Percentiles rank a stretch among this genome's conserved stretches.
Conservation (phyloP, 2,329 filamentous ascomycete species). For the Colletotrichum sp. region DNA sequence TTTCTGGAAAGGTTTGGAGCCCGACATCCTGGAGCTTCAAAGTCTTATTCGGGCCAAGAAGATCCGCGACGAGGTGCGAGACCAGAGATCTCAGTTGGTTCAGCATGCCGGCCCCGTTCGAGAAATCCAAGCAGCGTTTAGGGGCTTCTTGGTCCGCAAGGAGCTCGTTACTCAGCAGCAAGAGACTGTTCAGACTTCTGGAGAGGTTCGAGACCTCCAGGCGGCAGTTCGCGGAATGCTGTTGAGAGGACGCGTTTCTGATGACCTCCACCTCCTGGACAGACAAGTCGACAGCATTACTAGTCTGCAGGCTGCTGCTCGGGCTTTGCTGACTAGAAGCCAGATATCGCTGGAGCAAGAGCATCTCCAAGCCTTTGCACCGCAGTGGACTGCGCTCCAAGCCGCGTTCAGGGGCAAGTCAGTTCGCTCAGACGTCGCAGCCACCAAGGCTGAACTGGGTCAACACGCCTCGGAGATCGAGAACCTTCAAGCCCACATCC, state of each 20-base stretch:
- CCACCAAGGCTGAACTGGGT: conserved; percentile 53
- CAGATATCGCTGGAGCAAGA: conserved; percentile 57
- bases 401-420: conserved; percentile 52
- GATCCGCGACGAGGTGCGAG: conserved; percentile 62
- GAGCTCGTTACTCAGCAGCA: conserved; percentile 59
- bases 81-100: conserved; percentile 63
- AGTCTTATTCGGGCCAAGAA: conserved; percentile 77
- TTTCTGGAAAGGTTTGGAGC: conserved; percentile 73
- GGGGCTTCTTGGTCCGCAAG: conserved; percentile 70
- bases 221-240: conserved; percentile 71
- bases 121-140: conserved; percentile 68
- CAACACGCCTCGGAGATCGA: conserved; percentile 48
- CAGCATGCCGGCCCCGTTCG: conserved; percentile 67
- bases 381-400: conserved; percentile 56
- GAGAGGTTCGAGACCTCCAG: conserved; percentile 65
- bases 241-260: conserved; percentile 59
- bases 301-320: conserved; percentile 68
- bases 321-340: conserved; percentile 65
- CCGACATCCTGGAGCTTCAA: conserved; percentile 79
- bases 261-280: conserved; percentile 58
- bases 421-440: conserved; percentile 47
- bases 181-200: conserved; percentile 57
- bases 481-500: conserved; percentile 56
- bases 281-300: conserved; percentile 54
- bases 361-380: conserved; percentile 53